Base-by-base conservation (phyloP, 257 asterid species). In the Solanum virginianum region DNA sequence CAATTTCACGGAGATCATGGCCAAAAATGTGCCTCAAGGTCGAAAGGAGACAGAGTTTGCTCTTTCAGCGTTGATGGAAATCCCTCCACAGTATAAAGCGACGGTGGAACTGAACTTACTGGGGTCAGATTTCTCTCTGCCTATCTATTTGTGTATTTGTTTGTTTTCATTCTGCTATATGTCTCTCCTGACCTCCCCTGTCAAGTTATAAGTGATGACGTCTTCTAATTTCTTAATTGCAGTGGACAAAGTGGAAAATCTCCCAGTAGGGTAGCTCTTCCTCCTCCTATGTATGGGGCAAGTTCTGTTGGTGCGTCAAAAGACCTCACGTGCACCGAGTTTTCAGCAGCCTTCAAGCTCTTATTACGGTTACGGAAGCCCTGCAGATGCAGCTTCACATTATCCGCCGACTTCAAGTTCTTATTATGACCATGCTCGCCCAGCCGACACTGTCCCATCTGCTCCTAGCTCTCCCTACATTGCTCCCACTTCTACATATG, bases 31-130 rank as follows among this genome's bases (percentile, higher is more conserved):
- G n/a, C 92, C 89, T 75, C 97, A 88, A 80, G 47, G 93, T 62
- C 93, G 98, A 20, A 97, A 97, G 85, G 98, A 97, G 93, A 92
- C 99, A 2, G 96, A 95, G 86, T 97, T 97, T 85, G 99, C 99
- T 65, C 98, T 97, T 83, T 75, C 98, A 55, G 93, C 99, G 22
- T 86, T 97, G 88, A 97, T 97, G 99, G 99, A 97, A 89, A 92
- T 97, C 54, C 99, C 98, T 55, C 55, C 94, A 10, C 99, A 97
- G 82, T 97, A 95, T 88, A 95, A 94, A 91, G 99, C 99, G 24
- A 95, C 98, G 4, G 87, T 97, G 93, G 98, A 92, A 93, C 97
- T 97, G 43, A 92, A 91, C 89, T 75, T 95, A 85, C 88, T 95
- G 87, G 99, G 99, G 99, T 82, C 77, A 39, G 72, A 47, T 82